phyloP scores from a whole-genome alignment of 768 basidiomycete genomes.

The Rhodotorula toruloides region DNA sequence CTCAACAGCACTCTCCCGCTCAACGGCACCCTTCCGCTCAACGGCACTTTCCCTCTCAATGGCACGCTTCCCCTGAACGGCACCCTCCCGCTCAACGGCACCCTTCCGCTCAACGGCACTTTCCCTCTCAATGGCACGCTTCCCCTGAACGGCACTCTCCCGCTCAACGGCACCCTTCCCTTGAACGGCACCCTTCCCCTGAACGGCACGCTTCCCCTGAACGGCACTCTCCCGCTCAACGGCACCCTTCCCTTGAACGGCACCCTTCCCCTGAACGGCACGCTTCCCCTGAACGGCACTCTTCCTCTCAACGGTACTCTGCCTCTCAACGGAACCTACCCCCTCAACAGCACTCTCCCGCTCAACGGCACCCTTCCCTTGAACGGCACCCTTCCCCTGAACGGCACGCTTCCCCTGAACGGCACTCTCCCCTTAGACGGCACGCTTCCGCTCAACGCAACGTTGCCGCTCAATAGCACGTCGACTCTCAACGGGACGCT shows the following conservation, averaged over 20 bases:
- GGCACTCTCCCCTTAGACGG: not conserved
- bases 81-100: not conserved
- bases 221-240: too few species aligned
- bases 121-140: too few species aligned
- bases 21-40: not conserved
- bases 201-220: too few species aligned
- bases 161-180: not conserved
- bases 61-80: not conserved
- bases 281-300: not conserved
- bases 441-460: too few species aligned
- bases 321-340: not conserved
- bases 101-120: not conserved
- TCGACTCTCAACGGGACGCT: slow-evolving; percentile 5
- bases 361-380: not conserved
- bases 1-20: not conserved
- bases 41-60: not conserved
- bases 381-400: not conserved
- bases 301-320: not conserved
- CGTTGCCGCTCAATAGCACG: slow-evolving; percentile 2
- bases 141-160: too few species aligned
- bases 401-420: not conserved
- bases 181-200: not conserved
- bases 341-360: not conserved
- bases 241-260: not conserved
- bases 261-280: not conserved